These are phyloP conservation scores for Acanthamoeba pearcei DNA, from an alignment of 208 protist species.

Conservation along the genomic window DNA sequence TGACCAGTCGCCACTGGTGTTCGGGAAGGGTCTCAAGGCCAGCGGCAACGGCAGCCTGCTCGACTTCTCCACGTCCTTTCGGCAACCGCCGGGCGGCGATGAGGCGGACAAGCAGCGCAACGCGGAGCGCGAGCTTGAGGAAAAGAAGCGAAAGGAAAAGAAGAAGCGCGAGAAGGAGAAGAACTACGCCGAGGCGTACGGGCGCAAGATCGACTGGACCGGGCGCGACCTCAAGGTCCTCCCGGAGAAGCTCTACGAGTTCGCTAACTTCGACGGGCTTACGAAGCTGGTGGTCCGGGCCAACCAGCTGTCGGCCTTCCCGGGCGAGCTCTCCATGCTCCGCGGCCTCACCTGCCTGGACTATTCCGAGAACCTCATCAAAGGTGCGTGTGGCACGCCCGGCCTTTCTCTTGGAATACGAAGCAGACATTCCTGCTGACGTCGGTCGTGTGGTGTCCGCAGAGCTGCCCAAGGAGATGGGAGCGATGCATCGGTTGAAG, in stretches of 20 bases:
- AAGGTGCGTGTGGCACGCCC: neutral
- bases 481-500: conserved; percentile 19
- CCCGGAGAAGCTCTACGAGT: conserved; percentile 45
- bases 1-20: no score
- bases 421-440: neutral
- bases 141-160: neutral
- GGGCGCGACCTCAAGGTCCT: neutral
- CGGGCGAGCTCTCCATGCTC: conserved; percentile 41
- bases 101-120: neutral
- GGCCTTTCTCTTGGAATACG: neutral
- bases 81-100: neutral
- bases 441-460: neutral
- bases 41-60: no score
- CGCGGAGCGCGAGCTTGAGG: neutral
- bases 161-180: conserved; percentile 44
- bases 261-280: conserved; percentile 17
- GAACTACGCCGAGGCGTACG: neutral
- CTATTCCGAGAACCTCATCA: conserved; percentile 17
- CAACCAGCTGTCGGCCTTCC: conserved; percentile 3
- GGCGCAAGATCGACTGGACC: conserved; percentile 35
- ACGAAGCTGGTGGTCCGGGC: conserved; percentile 10
- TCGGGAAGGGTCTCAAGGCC: no score
- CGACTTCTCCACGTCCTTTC: neutral
- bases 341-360: conserved; percentile 22
- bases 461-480: conserved; percentile 41